Evolutionary conservation across 2,329 filamentous ascomycete species (phyloP), one percentile per base, ranked within the genome.

Genomic region (Arthrobotrys sphaeroides): DNA sequence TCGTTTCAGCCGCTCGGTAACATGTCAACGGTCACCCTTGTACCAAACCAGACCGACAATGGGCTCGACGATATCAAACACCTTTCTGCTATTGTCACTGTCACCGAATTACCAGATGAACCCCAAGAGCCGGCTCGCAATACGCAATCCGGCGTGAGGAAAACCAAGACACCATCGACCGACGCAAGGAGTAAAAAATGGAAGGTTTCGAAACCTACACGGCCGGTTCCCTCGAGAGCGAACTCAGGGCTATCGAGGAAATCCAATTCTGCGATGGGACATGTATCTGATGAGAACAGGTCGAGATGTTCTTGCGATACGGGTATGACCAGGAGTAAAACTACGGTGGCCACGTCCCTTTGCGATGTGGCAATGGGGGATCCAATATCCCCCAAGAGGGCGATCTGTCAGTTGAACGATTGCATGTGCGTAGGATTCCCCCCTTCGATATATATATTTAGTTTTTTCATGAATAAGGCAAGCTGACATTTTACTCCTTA

Each of bases 1-100:
- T 75, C 72, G 45, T 75, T 75, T 69, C 72, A 75, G 64, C 72
- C 72, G 64, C 57, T 75, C 49, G 49, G 64, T 75, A 75, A 64
- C 59, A 75, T 75, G 72, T 75, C 72, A 45, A 69, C 72, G 22
- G 72, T 75, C 40, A 75, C 72, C 57, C 47, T 75, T 59, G 57
- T 75, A 16, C 72, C 72, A 24, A 61, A 62, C 55, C 66, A 62
- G 45, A 36, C 28, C 43, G 43, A 64, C 26, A 57, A 75, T 59
- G 57, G 26, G 22, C 47, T 59, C 38, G 72, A 69, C 57, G 64
- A 69, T 47, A 59, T 59, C 49, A 75, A 64, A 59, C 68, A 75
- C 33, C 18, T 40, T 4, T 57, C 47, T 38, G 64, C 72, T 38
- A 55, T 75, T 26, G 64, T 75, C 57, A 75, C 72, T 7, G 64